phyloP scores from a whole-genome alignment of 1,139 yeast species.

The Pneumocystis sp. region DNA sequence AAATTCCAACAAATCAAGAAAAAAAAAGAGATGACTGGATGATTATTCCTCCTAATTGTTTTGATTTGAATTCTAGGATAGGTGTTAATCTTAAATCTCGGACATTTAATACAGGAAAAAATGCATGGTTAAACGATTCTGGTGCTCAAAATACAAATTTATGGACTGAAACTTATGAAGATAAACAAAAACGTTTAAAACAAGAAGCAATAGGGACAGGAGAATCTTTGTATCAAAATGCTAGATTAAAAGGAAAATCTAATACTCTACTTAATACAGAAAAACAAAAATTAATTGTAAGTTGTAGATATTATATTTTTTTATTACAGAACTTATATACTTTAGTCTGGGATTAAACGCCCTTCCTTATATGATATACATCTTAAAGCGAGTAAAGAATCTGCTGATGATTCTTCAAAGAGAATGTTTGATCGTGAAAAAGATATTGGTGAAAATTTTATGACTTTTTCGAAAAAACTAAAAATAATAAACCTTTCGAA shows the following conservation, averaged over 20 bases:
- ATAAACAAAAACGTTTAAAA: neutral
- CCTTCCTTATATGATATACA: conserved; percentile 11
- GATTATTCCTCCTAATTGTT: conserved; percentile 15
- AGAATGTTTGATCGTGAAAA: conserved; percentile 16
- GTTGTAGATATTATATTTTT: neutral
- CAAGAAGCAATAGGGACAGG: neutral
- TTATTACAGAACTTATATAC: conserved; percentile 12
- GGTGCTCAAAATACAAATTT: conserved; percentile 2
- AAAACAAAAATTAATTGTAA: neutral
- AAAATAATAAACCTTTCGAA: neutral
- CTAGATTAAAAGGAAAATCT: conserved; percentile 12
- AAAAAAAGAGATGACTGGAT: conserved; percentile 14
- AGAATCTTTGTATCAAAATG: conserved; percentile 1
- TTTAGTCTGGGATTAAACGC: conserved; percentile 13
- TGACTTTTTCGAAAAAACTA: conserved; percentile 1
- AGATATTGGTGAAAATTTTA: conserved; percentile 12
- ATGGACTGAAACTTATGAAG: conserved; percentile 12
- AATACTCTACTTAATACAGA: neutral
- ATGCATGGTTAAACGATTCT: conserved; percentile 9
- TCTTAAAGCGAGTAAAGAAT: conserved; percentile 5
- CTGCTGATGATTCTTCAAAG: conserved; percentile 12
- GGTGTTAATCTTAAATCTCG: conserved; percentile 13
- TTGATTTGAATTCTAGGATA: conserved; percentile 13
- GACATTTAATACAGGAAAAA: conserved; percentile 11
- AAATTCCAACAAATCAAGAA: neutral